Base-by-base conservation (phyloP, 257 asterid genomes). In the Forsythia viridissima region DNA sequence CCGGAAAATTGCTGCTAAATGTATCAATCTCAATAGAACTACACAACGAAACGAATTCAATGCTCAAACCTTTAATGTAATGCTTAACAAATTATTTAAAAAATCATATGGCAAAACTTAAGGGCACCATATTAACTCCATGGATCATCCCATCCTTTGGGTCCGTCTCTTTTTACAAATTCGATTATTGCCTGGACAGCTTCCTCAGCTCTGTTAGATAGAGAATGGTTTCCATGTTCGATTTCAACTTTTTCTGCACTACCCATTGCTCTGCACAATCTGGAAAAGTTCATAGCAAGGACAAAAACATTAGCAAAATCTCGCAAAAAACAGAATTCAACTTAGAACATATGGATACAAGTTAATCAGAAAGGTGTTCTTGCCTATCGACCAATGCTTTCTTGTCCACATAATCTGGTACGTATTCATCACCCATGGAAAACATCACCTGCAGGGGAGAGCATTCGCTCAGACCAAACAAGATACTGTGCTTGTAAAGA, bases 341-440 rank as follows among this genome's bases (percentile, higher is more conserved):
- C 8, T 57, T 57, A 57, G 34, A n/a, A 57, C 12, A 12, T 59
- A n/a, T 3, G 15, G 34, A 9, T 20, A 6, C 13, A 21, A 20
- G 63, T 43, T 43, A 13, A 40, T 43, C 8, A 63, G 37, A 85
- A 70, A 83, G 44, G 3, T 16, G 9, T 80, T 74, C 93, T 86
- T 92, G 82, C 99, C 98, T 93, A 16, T 87, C 82, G 2, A 95
- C 96, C 40, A 95, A 85, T 8, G 97, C 88, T 88, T 86, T 92
- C 91, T 95, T 95, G 96, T 92, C 98, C 42, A 95, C 98, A 16
- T 95, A 93, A 68, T 90, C 97, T 0, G 98, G 99, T 42, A 95
- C 90, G 46, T 89, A 87, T 77, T 95, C 98, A 10, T 95, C 99
- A 3, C 81, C 94, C 99, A 95, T 92, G 81, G 99, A 95, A 78